Evolutionary conservation across 2,329 filamentous ascomycete species (phyloP).

Genomic region (Ophioceras dolichostomum): DNA sequence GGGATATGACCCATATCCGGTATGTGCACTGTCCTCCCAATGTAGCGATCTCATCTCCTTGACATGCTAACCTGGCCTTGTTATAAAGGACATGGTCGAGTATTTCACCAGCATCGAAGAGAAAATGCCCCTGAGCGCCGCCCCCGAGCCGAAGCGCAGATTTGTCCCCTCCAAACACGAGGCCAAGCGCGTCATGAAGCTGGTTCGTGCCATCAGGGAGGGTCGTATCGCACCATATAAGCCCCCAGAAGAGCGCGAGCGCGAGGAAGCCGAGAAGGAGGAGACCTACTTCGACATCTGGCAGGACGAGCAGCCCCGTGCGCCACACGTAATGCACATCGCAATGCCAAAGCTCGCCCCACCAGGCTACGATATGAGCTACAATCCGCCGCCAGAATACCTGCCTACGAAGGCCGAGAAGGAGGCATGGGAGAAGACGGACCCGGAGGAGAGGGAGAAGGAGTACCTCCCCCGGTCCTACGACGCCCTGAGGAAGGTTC

Average conservation of each 20-base stretch:
- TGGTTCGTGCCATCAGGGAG: conserved; percentile 90
- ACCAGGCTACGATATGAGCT: conserved; percentile 89
- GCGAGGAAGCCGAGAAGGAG: conserved; percentile 60
- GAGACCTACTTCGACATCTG: conserved; percentile 78
- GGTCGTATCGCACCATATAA: conserved; percentile 88
- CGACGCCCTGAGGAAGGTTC: conserved; percentile 77
- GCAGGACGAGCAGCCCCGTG: conserved; percentile 77
- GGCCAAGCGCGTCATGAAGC: conserved; percentile 90
- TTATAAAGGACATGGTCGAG: conserved; percentile 72
- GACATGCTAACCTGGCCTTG: too few relatives aligned
- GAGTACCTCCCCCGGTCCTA: conserved; percentile 78
- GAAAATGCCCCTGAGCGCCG: conserved; percentile 87
- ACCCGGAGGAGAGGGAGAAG: conserved; percentile 83
- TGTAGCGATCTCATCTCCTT: background rate
- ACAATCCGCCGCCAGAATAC: conserved; percentile 93
- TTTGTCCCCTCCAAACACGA: conserved; percentile 97
- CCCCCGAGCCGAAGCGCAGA: conserved; percentile 88
- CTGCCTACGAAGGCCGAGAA: conserved; percentile 76
- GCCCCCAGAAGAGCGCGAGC: conserved; percentile 52
- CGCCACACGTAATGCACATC: conserved; percentile 86
- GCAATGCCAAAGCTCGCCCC: conserved; percentile 88
- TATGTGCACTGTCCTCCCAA: conserved; percentile 21
- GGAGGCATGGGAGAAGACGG: conserved; percentile 70
- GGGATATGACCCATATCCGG: conserved; percentile 85
- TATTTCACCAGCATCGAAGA: conserved; percentile 89